Conservation (phyloP, 306 rosid genomes). For the Inga leiocalycina region DNA sequence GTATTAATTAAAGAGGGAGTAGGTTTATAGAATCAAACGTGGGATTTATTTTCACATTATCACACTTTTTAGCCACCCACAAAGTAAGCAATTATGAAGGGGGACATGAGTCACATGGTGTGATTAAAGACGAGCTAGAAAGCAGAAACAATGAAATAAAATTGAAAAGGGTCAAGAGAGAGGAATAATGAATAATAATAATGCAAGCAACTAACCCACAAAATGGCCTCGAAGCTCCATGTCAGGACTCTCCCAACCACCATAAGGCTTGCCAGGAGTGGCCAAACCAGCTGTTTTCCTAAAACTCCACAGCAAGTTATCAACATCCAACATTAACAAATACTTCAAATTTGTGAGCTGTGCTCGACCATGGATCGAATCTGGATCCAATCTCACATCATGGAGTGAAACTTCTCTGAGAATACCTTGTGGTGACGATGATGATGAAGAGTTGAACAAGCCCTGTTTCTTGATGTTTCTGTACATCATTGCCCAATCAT, state of each 20-base stretch:
- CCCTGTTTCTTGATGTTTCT: constrained; percentile 40
- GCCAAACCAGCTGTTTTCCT: constrained; percentile 65
- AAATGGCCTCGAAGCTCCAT: constrained; percentile 73
- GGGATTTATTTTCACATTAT: background rate
- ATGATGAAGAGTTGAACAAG: background rate
- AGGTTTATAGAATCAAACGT: background rate
- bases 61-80: background rate
- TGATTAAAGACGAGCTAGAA: background rate
- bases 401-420: constrained; percentile 60
- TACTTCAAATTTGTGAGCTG: constrained; percentile 64
- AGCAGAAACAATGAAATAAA: background rate
- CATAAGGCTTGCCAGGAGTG: constrained; percentile 50
- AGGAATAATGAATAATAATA: too few relatives aligned
- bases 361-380: constrained; percentile 50
- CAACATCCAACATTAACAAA: constrained; percentile 55
- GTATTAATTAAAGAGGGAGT: too few relatives aligned
- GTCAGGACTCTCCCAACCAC: constrained; percentile 52
- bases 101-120: background rate
- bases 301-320: constrained; percentile 61
- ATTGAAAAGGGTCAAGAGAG: background rate
- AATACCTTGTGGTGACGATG: background rate
- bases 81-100: background rate
- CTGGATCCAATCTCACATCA: constrained; percentile 53
- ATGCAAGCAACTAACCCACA: constrained; percentile 18
- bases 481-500: constrained; percentile 55